Base-by-base conservation (phyloP, 2,329 filamentous ascomycete genomes). In the Penicillium sp. region DNA sequence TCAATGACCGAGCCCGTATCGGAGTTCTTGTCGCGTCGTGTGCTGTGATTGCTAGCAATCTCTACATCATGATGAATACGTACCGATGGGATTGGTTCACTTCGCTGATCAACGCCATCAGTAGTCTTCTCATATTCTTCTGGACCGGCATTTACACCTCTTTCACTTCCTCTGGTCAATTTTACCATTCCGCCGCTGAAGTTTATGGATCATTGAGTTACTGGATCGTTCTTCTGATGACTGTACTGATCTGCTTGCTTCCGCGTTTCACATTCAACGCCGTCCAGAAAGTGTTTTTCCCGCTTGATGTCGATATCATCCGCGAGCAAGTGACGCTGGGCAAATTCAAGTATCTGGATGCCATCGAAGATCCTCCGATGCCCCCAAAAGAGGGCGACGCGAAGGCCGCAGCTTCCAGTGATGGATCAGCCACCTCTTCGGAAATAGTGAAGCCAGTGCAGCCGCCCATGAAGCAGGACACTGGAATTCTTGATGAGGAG, bases 21-120 rank as follows among this genome's bases (percentile, higher is more conserved):
- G 93, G 93, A 61, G 80, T 88, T 46, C 94, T 93, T 67, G 82
- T 96, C 60, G 89, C 84, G 3, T 88, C 87, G 50, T 86, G 87
- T 13, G 83, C 88, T 6, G 84, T 98, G 51, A 73, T 95, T 58
- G 84, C 88, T 35, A 94, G 95, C 75, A 98, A 98, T 69, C 74
- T 84, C 52, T 98, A 97, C 73, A 88, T 98, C 59, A 75, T 98
- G 57, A 83, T 97, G 73, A 98, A 98, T 71, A 94, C 87, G 1
- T 97, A 95, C 69, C 82, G 91, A 53, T 98, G 93, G 93, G 93
- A 98, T 68, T 98, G 91, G 91, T 76, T 98, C 62, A 94, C 94
- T 72, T 71, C 90, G 21, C 74, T 95, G 52, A 84, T 96, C 54
- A 85, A 94, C 45, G 71, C 72, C 22, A 79, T 97, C 68, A 95